Conservation (phyloP, 176 grass and related monocot species). For the Triticum monococcum region DNA sequence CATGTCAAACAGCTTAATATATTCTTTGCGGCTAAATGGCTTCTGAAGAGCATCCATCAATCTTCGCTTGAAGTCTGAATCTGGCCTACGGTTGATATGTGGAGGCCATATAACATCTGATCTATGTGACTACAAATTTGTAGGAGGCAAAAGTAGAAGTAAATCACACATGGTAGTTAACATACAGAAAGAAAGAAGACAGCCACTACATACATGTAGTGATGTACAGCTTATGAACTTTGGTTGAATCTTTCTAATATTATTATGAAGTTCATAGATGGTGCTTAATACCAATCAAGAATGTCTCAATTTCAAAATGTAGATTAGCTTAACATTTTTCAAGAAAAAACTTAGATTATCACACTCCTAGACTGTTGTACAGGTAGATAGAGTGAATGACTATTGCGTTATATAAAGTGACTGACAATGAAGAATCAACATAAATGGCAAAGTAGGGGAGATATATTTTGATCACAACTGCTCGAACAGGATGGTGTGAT, state of each 20-base stretch:
- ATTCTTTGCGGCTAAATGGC: constrained; percentile 58
- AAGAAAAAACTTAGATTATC: background rate
- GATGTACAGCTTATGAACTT: background rate
- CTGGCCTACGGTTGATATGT: constrained; percentile 49
- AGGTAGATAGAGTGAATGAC: background rate
- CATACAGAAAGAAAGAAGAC: background rate
- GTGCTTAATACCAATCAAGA: background rate
- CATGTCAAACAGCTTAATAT: constrained; percentile 37
- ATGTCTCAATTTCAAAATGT: background rate
- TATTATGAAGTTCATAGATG: background rate
- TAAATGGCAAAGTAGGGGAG: background rate
- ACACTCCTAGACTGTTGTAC: background rate
- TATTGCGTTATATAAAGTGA: background rate
- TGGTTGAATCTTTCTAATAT: background rate
- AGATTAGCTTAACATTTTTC: background rate
- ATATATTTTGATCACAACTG: background rate
- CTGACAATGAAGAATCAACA: background rate
- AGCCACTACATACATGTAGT: background rate
- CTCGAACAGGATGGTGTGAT: background rate
- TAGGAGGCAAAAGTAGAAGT: background rate
- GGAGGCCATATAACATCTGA: constrained; percentile 42
- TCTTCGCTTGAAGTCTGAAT: constrained; percentile 62
- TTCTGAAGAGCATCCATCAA: constrained; percentile 50
- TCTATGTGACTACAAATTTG: background rate
- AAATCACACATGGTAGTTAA: background rate